phyloP scores from a whole-genome alignment of 2,329 filamentous ascomycete genomes.

The Venturia aucupariae region DNA sequence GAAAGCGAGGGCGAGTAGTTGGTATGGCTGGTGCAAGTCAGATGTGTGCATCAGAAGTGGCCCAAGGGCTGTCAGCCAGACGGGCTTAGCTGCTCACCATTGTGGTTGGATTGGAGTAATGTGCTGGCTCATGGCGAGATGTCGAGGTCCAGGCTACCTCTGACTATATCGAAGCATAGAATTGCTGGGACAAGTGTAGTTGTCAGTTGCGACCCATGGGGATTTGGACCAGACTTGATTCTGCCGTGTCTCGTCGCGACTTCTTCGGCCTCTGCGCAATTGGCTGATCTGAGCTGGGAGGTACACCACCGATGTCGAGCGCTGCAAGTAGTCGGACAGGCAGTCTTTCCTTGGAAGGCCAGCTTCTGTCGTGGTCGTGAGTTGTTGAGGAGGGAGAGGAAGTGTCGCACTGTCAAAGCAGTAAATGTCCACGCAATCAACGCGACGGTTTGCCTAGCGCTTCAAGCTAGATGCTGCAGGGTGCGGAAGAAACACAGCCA shows the following conservation, averaged over 20 bases:
- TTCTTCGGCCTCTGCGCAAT: not conserved
- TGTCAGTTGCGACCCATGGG: not conserved
- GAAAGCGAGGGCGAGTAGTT: conserved; percentile 13
- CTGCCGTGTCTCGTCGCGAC: not conserved
- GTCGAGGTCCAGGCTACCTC: not conserved
- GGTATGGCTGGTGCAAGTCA: conserved; percentile 10
- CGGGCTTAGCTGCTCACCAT: not conserved
- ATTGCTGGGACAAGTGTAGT: not conserved
- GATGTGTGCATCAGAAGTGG: not conserved
- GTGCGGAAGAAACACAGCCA: not conserved
- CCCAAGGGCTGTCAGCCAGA: not conserved
- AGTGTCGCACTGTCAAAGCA: not conserved
- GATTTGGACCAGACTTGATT: not conserved
- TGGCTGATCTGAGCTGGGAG: not conserved
- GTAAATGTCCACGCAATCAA: not conserved
- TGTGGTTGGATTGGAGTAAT: not conserved
- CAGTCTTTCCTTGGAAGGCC: not conserved
- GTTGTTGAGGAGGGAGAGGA: not conserved
- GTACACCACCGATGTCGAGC: not conserved
- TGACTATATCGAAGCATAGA: not conserved
- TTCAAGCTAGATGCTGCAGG: not conserved
- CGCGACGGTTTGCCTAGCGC: not conserved
- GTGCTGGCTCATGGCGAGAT: conserved; percentile 2
- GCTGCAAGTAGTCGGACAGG: not conserved
- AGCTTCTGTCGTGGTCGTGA: conserved; percentile 1